Evolutionary conservation across 208 protist species (phyloP).

Genomic region (Crithidia sp.): DNA sequence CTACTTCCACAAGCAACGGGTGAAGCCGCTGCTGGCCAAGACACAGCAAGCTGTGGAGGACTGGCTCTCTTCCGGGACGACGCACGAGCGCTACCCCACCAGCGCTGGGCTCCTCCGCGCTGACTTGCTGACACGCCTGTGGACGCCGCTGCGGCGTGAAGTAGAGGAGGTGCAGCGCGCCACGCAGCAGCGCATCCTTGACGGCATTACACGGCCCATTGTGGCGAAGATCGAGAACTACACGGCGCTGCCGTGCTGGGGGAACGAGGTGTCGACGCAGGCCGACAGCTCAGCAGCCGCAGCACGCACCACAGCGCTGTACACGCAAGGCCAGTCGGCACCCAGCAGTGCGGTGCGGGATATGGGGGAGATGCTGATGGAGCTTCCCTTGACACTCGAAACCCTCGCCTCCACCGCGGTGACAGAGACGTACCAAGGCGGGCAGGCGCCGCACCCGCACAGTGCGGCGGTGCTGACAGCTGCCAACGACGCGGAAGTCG

Average conservation of each 20-base stretch:
- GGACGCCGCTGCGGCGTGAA: constrained; percentile 41
- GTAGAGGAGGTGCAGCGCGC: constrained; percentile 38
- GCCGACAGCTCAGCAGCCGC: background rate
- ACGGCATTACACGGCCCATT: constrained; percentile 50
- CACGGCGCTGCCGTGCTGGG: constrained; percentile 45
- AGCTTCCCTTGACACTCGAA: constrained; percentile 77
- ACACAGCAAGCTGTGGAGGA: constrained; percentile 42
- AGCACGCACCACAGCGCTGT: constrained; percentile 10
- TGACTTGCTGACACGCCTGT: constrained; percentile 46
- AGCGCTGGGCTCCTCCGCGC: constrained; percentile 25
- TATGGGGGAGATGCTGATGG: constrained; percentile 85
- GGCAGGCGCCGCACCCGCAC: background rate
- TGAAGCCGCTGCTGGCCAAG: constrained; percentile 38
- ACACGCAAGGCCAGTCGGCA: constrained; percentile 44
- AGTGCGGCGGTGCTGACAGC: background rate
- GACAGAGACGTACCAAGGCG: constrained; percentile 5
- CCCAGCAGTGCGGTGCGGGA: constrained; percentile 61
- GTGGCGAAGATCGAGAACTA: constrained; percentile 45
- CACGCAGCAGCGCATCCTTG: constrained; percentile 35
- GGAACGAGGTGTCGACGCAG: background rate
- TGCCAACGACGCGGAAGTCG: constrained; percentile 13
- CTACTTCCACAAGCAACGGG: constrained; percentile 18
- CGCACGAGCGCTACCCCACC: constrained; percentile 40
- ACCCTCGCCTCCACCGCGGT: constrained; percentile 39
- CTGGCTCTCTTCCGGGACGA: constrained; percentile 39